phyloP scores from a whole-genome alignment of 345 rosid species.

The Clausena lansium region DNA sequence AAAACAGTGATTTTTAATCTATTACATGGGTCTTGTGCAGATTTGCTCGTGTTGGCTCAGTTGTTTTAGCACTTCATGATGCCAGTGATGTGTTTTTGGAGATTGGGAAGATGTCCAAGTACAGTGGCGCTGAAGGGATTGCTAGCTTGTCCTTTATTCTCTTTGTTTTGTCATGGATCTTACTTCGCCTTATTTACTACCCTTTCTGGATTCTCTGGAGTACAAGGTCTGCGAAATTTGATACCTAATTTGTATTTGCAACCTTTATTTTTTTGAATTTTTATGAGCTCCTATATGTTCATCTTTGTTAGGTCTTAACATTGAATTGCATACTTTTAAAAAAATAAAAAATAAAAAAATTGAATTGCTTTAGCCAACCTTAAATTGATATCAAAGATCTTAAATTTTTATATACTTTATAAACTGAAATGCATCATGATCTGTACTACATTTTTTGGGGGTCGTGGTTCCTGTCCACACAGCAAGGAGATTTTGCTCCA shows the following conservation, averaged over 20 bases:
- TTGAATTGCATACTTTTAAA: not conserved
- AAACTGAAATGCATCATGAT: no score
- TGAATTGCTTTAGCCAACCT: not conserved
- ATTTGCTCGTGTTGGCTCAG: conserved; percentile 86
- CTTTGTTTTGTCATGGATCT: conserved; percentile 83
- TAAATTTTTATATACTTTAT: no score
- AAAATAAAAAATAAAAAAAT: not conserved
- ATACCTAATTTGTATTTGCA: not conserved
- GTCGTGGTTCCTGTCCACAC: no score
- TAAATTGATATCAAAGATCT: not conserved
- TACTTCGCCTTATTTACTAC: conserved; percentile 84
- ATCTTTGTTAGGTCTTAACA: not conserved
- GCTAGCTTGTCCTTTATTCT: conserved; percentile 76
- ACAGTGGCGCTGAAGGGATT: conserved; percentile 72
- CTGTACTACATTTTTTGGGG: no score
- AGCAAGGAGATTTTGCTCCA: conserved; percentile 1
- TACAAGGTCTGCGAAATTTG: conserved; percentile 66
- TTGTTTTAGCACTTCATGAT: conserved; percentile 95
- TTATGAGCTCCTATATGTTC: not conserved
- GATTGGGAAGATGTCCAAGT: conserved; percentile 95
- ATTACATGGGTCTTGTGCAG: conserved; percentile 37
- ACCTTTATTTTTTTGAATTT: not conserved
- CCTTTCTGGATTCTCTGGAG: conserved; percentile 99
- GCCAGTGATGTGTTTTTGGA: conserved; percentile 93
- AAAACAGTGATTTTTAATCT: not conserved